Conservation (phyloP, 352 stramenopile species). For the Globisporangium okanoganense region DNA sequence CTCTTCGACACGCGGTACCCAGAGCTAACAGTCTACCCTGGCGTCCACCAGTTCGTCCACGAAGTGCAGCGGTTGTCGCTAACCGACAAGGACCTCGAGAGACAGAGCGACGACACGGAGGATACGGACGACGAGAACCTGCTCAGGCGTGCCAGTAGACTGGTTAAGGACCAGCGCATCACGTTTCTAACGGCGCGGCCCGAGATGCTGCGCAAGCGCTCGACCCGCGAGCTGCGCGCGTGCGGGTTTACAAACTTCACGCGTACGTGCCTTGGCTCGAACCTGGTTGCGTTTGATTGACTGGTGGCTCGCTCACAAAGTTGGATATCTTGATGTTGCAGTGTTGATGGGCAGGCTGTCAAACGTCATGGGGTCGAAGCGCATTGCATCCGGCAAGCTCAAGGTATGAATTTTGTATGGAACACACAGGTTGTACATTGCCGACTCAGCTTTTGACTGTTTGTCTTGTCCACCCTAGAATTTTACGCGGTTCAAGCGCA, state of each 20-base stretch:
- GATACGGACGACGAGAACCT: conserved; percentile 19
- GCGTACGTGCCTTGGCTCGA: conserved; percentile 27
- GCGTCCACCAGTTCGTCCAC: conserved; percentile 79
- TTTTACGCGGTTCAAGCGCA: conserved; percentile 64
- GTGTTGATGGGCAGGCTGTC: conserved; percentile 72
- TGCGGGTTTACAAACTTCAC: conserved; percentile 78
- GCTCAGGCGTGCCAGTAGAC: neutral
- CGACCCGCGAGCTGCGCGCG: conserved; percentile 51
- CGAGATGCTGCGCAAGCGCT: conserved; percentile 62
- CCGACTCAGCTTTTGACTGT: neutral
- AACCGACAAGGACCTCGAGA: conserved; percentile 19
- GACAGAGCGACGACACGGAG: conserved; percentile 4
- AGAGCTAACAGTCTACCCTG: conserved; percentile 77
- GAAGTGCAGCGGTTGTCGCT: conserved; percentile 51
- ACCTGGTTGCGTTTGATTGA: neutral
- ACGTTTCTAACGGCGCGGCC: conserved; percentile 75
- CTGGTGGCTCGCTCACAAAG: neutral
- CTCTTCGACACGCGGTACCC: conserved; percentile 81
- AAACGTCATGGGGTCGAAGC: conserved; percentile 57
- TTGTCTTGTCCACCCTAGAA: conserved; percentile 30
- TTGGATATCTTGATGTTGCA: conserved; percentile 12
- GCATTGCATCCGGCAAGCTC: conserved; percentile 69
- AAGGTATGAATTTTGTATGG: conserved; percentile 25
- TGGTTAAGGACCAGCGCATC: conserved; percentile 35
- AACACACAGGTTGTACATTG: neutral